phyloP scores from a whole-genome alignment of 768 basidiomycete species.

The Crucibulum laeve region DNA sequence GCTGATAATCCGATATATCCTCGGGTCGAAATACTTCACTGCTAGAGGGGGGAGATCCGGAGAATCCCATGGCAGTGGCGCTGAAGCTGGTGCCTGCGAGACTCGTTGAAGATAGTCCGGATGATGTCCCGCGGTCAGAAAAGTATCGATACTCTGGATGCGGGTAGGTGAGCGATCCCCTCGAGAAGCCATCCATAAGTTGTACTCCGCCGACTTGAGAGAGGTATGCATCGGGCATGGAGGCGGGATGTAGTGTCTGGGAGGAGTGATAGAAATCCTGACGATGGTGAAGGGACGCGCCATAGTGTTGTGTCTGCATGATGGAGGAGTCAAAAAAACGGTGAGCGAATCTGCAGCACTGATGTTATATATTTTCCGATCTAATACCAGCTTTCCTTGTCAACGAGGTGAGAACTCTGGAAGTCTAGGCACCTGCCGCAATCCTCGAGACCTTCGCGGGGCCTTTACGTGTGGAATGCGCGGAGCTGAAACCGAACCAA shows the following conservation, averaged over 20 bases:
- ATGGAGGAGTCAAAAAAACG: conserved; percentile 24
- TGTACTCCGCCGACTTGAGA: conserved; percentile 25
- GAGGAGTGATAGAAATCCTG: conserved; percentile 22
- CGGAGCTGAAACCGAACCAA: conserved; percentile 36
- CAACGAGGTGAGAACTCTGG: conserved; percentile 38
- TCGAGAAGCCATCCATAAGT: conserved; percentile 40
- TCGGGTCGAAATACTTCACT: conserved; percentile 30
- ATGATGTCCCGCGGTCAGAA: conserved; percentile 35
- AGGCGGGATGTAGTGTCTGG: conserved; percentile 12
- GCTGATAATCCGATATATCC: conserved; percentile 31
- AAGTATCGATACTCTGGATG: conserved; percentile 40
- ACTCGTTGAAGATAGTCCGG: conserved; percentile 25
- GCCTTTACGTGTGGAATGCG: conserved; percentile 40
- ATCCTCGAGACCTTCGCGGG: conserved; percentile 35
- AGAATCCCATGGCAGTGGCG: conserved; percentile 42
- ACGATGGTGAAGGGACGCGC: conserved; percentile 20
- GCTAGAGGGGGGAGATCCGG: conserved; percentile 25
- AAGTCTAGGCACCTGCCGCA: conserved; percentile 40
- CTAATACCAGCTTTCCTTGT: conserved; percentile 35
- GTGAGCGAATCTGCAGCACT: conserved; percentile 23
- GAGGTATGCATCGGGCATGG: conserved; percentile 23
- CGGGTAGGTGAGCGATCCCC: conserved; percentile 42
- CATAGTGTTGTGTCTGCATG: conserved; percentile 34
- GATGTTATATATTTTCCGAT: conserved; percentile 44
- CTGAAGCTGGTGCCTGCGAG: conserved; percentile 27